Conservation (phyloP, 225 moss, liverwort and hornwort genomes). For the Asterella californica region DNA sequence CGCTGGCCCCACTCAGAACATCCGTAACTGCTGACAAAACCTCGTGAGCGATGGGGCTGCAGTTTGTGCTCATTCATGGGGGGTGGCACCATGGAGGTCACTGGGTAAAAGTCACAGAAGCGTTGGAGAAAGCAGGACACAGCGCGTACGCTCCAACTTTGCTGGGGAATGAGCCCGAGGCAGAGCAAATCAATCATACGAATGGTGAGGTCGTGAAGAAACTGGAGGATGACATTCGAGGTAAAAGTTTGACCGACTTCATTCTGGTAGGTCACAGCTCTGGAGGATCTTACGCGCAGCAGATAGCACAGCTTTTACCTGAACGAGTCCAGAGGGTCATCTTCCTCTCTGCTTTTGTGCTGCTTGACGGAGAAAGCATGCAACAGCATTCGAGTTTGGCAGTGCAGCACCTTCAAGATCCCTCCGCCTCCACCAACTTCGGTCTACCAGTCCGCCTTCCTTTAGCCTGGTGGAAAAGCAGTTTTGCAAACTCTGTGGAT, state of each 20-base stretch:
- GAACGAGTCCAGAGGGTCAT: not conserved
- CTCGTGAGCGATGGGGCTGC: not conserved
- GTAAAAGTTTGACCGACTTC: not conserved
- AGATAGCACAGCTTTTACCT: not conserved
- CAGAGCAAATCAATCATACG: not conserved
- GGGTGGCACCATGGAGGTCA: slow-evolving; percentile 3
- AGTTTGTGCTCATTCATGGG: slow-evolving; percentile 12
- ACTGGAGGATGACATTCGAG: not conserved
- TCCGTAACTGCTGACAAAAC: no score
- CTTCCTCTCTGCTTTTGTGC: not conserved
- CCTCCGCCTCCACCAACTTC: no score
- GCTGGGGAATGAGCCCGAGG: slow-evolving; percentile 3
- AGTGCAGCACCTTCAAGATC: not conserved
- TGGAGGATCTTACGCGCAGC: not conserved
- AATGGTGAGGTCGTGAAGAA: not conserved
- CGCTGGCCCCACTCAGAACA: no score
- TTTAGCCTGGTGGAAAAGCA: not conserved
- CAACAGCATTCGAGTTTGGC: no score
- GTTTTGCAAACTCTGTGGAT: not conserved
- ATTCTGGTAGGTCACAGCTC: not conserved
- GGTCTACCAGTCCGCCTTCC: no score
- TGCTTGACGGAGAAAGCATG: not conserved
- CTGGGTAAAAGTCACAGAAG: not conserved
- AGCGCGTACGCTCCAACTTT: not conserved
- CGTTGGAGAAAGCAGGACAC: not conserved